These are phyloP conservation scores for Shiraia sp. DNA, from an alignment of 2,329 filamentous ascomycete species.

Conservation along the genomic window DNA sequence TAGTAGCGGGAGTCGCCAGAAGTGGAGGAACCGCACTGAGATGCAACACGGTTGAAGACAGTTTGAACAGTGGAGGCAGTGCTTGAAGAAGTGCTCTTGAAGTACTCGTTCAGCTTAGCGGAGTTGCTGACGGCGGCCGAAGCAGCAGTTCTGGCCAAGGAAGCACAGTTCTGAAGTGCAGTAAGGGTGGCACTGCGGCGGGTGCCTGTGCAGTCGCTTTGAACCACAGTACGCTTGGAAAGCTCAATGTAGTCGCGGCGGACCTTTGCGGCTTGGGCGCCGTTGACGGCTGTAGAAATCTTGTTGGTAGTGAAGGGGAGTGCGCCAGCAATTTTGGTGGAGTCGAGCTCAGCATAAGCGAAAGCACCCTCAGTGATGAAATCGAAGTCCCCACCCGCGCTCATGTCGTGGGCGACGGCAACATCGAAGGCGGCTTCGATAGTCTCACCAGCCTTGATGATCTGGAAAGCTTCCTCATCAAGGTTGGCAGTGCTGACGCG, in stretches of 20 bases:
- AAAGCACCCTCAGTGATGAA: constrained; percentile 60
- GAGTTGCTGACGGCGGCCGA: constrained; percentile 54
- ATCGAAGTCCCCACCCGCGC: constrained; percentile 55
- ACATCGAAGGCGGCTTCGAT: constrained; percentile 58
- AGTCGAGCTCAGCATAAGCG: constrained; percentile 57
- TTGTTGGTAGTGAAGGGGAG: constrained; percentile 62
- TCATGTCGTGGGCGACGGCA: constrained; percentile 58
- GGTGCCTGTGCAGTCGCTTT: constrained; percentile 59
- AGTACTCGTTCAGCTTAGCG: constrained; percentile 62
- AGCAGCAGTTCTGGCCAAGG: constrained; percentile 57
- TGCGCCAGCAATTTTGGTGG: constrained; percentile 52
- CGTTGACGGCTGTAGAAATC: constrained; percentile 60
- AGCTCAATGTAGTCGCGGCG: constrained; percentile 50
- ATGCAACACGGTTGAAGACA: constrained; percentile 57
- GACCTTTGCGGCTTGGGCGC: constrained; percentile 54
- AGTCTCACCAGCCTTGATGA: constrained; percentile 51
- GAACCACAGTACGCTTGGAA: constrained; percentile 56
- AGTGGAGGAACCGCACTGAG: constrained; percentile 57
- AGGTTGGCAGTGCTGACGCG: constrained; percentile 52
- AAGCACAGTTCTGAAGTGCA: constrained; percentile 58
- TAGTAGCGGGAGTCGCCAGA: constrained; percentile 57
- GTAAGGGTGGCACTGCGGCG: constrained; percentile 49
- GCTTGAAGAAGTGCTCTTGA: constrained; percentile 57
- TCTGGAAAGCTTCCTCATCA: constrained; percentile 55
- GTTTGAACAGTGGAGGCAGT: constrained; percentile 55